phyloP scores from a whole-genome alignment of 495 filamentous ascomycete genomes.

The Elaphomyces granulatus region DNA sequence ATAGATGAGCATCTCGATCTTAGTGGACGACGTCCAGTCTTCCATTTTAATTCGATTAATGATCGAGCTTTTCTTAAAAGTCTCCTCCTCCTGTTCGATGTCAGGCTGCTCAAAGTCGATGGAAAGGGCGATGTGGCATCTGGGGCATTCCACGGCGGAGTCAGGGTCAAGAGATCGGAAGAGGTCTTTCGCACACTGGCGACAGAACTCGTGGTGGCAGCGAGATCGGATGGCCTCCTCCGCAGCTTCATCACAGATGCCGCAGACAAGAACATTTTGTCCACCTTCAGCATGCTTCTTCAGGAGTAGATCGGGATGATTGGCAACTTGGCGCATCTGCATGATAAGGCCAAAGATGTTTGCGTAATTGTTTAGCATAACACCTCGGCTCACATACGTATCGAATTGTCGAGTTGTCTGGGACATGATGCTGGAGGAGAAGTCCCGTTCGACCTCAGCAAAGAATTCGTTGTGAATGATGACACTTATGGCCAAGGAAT shows the following conservation, averaged over 20 bases:
- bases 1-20: conserved; percentile 91
- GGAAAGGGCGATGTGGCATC: conserved; percentile 74
- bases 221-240: conserved; percentile 85
- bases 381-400: conserved; percentile 86
- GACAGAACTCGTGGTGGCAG: conserved; percentile 93
- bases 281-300: conserved; percentile 74
- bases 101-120: conserved; percentile 92
- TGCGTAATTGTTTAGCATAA: conserved; percentile 93
- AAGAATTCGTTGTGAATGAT: conserved; percentile 88
- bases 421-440: conserved; percentile 89
- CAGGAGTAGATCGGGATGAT: conserved; percentile 87
- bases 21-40: conserved; percentile 92
- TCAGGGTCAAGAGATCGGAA: conserved; percentile 52
- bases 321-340: conserved; percentile 93
- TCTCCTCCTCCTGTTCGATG: conserved; percentile 70
- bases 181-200: conserved; percentile 74
- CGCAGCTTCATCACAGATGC: conserved; percentile 87
- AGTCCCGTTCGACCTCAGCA: conserved; percentile 85
- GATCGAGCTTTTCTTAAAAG: conserved; percentile 84
- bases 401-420: conserved; percentile 78
- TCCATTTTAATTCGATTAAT: conserved; percentile 97
- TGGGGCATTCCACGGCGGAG: conserved; percentile 64
- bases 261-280: conserved; percentile 82
- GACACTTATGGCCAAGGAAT: conserved; percentile 41
- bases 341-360: conserved; percentile 74